phyloP scores from a whole-genome alignment of 78 protist genomes.

The Dictyostelium citrinum region DNA sequence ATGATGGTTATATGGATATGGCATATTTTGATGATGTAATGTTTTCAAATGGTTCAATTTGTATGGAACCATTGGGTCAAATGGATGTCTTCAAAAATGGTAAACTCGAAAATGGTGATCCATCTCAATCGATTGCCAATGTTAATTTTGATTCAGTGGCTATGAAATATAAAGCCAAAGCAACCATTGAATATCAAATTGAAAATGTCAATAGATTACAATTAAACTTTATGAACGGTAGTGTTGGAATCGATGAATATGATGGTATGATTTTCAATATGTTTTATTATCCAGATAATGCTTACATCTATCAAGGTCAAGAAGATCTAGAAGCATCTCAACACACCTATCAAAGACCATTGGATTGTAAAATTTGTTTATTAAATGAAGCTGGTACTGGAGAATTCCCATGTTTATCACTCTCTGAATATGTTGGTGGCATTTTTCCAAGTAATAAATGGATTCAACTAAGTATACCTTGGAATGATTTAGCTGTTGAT shows the following conservation, averaged over 20 bases:
- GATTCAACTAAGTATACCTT: constrained; percentile 31
- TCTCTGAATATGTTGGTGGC: constrained; percentile 52
- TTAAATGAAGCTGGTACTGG: not conserved
- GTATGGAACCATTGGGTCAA: not conserved
- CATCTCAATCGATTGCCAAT: not conserved
- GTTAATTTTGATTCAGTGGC: not conserved
- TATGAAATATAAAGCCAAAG: not conserved
- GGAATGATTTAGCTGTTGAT: constrained; percentile 14
- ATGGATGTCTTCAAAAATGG: not conserved
- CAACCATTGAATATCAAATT: constrained; percentile 7
- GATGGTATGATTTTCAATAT: not conserved
- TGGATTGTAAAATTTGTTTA: not conserved
- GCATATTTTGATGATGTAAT: constrained; percentile 9
- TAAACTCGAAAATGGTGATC: not conserved
- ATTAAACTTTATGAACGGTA: not conserved
- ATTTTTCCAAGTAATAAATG: constrained; percentile 20
- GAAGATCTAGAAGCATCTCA: constrained; percentile 1
- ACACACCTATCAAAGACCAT: not conserved
- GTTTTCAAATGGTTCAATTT: not conserved
- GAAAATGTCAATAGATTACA: not conserved
- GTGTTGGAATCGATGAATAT: not conserved
- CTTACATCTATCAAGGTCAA: not conserved
- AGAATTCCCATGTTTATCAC: constrained; percentile 6
- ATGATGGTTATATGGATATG: not conserved
- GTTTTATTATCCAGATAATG: not conserved